Base-by-base conservation (phyloP, 768 basidiomycete genomes). In the Panus rudis region DNA sequence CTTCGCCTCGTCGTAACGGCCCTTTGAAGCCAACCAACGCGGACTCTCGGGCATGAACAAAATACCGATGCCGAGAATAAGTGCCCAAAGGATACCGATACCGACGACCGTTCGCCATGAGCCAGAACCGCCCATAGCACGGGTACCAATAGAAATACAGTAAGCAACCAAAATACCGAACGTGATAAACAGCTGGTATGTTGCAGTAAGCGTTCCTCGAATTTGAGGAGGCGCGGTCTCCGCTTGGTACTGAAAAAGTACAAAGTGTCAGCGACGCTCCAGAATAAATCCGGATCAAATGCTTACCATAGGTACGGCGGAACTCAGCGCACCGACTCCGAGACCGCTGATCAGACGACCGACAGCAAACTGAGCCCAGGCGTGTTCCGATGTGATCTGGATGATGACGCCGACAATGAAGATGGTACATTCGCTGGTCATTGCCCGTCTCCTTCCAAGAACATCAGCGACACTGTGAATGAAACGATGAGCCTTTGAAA, bases 221-320 rank as follows among this genome's bases (percentile, higher is more conserved):
- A 87, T 78, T 49, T 84, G 75, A 10, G 78, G 68, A 11, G 84
- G 85, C 0, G 81, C 82, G 0, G 78, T 79, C 59, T 85, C 83
- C 7, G 80, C 79, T 71, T 82, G 78, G 57, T 81, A 84, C 71
- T 75, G 39, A 38, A 25, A 24, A 7, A 21, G 32, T 20, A 31
- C 23, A 13, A 44, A 57, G 17, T 48, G 45, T 32, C 31, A 42
- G 43, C 24, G 42, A 73, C 75, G 10, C 35, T 11, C 20, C 35
- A 37, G 10, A 21, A 37, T 37, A 11, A n/a, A n/a, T n/a, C 35
- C 10, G 17, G 20, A 28, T 14, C 14, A 6, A 42, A 66, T 8
- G 33, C 41, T 12, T 19, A 43, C 46, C 48, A 83, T 78, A 0
- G 81, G 83, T 0, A 84, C 79, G 6, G 76, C 79, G 24, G 80